phyloP scores from a whole-genome alignment of 352 stramenopile genomes.

The Phytophthora tentaculata region DNA sequence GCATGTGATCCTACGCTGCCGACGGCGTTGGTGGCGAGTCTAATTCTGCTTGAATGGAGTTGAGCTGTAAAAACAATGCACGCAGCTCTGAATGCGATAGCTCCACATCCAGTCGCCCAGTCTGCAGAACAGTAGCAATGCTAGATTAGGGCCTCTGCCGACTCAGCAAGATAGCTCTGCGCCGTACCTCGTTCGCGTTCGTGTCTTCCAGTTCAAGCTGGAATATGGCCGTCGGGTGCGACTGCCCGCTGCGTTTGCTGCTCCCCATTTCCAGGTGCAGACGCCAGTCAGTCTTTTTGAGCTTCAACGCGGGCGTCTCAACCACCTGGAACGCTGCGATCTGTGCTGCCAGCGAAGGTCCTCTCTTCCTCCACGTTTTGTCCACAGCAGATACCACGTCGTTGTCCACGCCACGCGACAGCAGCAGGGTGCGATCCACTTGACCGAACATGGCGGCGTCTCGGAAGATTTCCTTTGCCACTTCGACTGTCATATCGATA shows the following conservation, averaged over 20 bases:
- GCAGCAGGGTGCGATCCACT: conserved; percentile 40
- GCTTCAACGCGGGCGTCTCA: conserved; percentile 24
- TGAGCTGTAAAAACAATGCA: conserved; percentile 66
- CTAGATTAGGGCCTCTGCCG: not conserved
- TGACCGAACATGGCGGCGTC: conserved; percentile 55
- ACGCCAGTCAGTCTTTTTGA: conserved; percentile 56
- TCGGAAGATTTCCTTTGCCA: conserved; percentile 40
- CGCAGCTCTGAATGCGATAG: conserved; percentile 63
- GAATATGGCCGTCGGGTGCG: conserved; percentile 58
- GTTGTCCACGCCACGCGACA: conserved; percentile 24
- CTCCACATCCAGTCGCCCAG: conserved; percentile 63
- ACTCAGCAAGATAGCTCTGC: not conserved
- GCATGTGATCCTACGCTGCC: not conserved
- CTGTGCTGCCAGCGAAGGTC: conserved; percentile 17
- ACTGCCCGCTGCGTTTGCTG: conserved; percentile 43
- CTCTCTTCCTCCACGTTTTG: conserved; percentile 72
- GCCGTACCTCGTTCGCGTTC: conserved; percentile 22
- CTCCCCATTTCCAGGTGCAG: conserved; percentile 65
- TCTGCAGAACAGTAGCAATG: conserved; percentile 21
- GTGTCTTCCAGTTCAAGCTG: conserved; percentile 46
- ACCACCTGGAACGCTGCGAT: conserved; percentile 12
- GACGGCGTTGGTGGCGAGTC: conserved; percentile 25
- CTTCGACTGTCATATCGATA: conserved; percentile 46
- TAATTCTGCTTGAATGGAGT: conserved; percentile 59
- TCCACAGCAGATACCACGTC: conserved; percentile 45